These are phyloP conservation scores for Starmerella bacillaris DNA, from an alignment of 805 yeast genomes.

Conservation along the genomic window DNA sequence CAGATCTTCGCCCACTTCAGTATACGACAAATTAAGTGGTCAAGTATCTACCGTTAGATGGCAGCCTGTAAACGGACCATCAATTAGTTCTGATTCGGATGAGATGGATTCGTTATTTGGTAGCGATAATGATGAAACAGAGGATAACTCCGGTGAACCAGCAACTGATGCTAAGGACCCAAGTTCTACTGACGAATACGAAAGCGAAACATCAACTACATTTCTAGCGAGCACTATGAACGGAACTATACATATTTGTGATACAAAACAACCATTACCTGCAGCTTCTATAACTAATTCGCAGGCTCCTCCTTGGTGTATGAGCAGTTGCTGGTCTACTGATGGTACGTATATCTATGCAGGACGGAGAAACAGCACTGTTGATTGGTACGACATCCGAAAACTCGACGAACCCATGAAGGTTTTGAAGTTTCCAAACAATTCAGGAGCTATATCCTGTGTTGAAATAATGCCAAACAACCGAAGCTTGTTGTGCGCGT, in stretches of 20 bases:
- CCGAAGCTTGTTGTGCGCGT: constrained; percentile 67
- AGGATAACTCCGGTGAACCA: constrained; percentile 2
- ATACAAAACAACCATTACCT: constrained; percentile 35
- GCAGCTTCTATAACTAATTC: constrained; percentile 37
- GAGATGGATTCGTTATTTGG: constrained; percentile 41
- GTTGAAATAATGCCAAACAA: constrained; percentile 66
- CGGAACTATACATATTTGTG: constrained; percentile 74
- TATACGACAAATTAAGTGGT: constrained; percentile 45
- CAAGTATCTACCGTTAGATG: constrained; percentile 64
- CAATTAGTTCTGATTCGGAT: constrained; percentile 15
- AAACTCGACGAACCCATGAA: constrained; percentile 32
- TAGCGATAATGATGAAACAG: constrained; percentile 28
- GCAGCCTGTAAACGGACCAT: constrained; percentile 23
- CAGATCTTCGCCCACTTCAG: constrained; percentile 37
- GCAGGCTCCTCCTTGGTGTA: constrained; percentile 85
- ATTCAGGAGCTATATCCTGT: constrained; percentile 79
- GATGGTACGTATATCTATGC: constrained; percentile 64
- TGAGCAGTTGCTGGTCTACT: constrained; percentile 64
- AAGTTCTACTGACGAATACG: not conserved
- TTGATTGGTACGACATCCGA: constrained; percentile 36
- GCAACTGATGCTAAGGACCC: not conserved
- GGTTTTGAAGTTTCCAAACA: constrained; percentile 56
- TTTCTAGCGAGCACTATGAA: constrained; percentile 70
- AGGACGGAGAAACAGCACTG: constrained; percentile 77
- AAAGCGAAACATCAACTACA: not conserved